These are phyloP conservation scores for Cinchona pubescens DNA, from an alignment of 257 asterid genomes.

Conservation along the genomic window DNA sequence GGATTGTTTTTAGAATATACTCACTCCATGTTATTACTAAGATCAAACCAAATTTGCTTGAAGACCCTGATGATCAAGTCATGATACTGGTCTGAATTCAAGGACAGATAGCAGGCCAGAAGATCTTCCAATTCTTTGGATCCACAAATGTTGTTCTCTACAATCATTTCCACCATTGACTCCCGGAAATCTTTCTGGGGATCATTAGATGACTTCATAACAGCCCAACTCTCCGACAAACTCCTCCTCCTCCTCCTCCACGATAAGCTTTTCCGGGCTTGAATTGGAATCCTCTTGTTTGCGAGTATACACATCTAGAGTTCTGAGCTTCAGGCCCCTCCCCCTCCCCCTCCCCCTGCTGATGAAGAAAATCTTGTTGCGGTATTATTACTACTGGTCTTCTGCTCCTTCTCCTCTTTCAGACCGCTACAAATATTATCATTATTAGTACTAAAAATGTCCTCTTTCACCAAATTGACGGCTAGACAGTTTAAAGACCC, in stretches of 20 bases:
- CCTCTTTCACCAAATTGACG: slow-evolving; percentile 36
- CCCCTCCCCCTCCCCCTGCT: slow-evolving; percentile 27
- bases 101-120: slow-evolving; percentile 54
- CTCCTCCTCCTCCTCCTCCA: slow-evolving; percentile 32
- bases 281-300: slow-evolving; percentile 26
- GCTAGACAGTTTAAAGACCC: slow-evolving; percentile 37
- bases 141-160: slow-evolving; percentile 48
- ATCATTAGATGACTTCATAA: slow-evolving; percentile 57
- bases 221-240: slow-evolving; percentile 50
- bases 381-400: not conserved
- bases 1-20: too few species aligned
- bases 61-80: slow-evolving; percentile 56
- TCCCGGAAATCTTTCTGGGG: slow-evolving; percentile 59
- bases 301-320: slow-evolving; percentile 43
- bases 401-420: slow-evolving; percentile 12
- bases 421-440: not conserved
- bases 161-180: slow-evolving; percentile 77
- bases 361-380: slow-evolving; percentile 25
- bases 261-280: slow-evolving; percentile 36
- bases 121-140: slow-evolving; percentile 63
- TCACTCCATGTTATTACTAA: too few species aligned
- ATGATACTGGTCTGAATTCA: slow-evolving; percentile 62
- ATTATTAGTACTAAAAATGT: not conserved
- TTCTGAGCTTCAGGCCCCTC: slow-evolving; percentile 47
- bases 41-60: slow-evolving; percentile 67